A percentile compares a stretch with the other conserved stretches of the same genome.
Conservation (phyloP, 805 yeast species). For the Monosporozyma servazzii region DNA sequence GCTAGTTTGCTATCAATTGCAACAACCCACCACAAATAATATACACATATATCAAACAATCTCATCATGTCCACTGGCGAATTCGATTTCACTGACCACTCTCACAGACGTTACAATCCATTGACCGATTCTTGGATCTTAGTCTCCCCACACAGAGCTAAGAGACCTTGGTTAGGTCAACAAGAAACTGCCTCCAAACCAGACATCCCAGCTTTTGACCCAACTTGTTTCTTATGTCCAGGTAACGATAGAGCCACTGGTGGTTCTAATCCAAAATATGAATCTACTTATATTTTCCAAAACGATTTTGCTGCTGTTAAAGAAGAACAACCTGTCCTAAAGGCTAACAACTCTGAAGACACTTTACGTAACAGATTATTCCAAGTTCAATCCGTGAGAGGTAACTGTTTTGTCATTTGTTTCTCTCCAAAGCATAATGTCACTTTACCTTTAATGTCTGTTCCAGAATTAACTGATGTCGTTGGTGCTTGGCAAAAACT, state of each 20-base stretch:
- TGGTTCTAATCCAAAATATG: constrained; percentile 47
- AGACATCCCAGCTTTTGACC: constrained; percentile 47
- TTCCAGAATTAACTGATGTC: constrained; percentile 37
- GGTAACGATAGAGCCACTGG: constrained; percentile 60
- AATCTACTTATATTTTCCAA: constrained; percentile 47
- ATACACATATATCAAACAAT: background rate
- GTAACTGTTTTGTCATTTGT: constrained; percentile 63
- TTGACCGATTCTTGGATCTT: constrained; percentile 59
- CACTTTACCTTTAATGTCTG: constrained; percentile 54
- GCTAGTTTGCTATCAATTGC: background rate
- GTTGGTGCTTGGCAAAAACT: constrained; percentile 52
- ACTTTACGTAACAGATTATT: constrained; percentile 37
- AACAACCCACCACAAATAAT: background rate
- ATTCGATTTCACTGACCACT: constrained; percentile 46
- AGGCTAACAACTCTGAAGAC: constrained; percentile 11
- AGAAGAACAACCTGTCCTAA: constrained; percentile 43
- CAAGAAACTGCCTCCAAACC: constrained; percentile 41
- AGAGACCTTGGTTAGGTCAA: constrained; percentile 77
- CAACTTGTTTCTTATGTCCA: constrained; percentile 64
- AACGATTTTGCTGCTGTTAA: constrained; percentile 69
- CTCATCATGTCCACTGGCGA: constrained; percentile 9
- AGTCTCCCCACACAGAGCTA: constrained; percentile 69
- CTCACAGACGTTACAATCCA: constrained; percentile 65
- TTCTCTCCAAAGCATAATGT: constrained; percentile 62
- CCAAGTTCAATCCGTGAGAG: constrained; percentile 50